phyloP scores from a whole-genome alignment of 2,329 filamentous ascomycete species.

The Aureobasidium namibiae region DNA sequence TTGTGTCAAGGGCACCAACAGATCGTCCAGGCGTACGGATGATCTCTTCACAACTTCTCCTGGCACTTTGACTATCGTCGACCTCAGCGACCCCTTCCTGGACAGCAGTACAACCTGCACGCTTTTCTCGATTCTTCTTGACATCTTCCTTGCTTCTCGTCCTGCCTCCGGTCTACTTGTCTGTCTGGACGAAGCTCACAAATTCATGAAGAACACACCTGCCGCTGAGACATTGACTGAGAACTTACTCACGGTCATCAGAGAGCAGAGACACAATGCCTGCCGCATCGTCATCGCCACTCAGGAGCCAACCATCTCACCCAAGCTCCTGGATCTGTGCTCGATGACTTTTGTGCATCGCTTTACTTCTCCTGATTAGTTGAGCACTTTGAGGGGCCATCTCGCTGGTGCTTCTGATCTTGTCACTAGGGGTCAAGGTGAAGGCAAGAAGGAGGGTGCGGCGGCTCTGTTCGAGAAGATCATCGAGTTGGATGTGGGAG shows the following conservation, averaged over 20 bases:
- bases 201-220: constrained; percentile 55
- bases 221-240: constrained; percentile 54
- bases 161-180: constrained; percentile 47
- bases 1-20: constrained; percentile 7
- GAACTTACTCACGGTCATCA: constrained; percentile 53
- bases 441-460: neutral
- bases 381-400: constrained; percentile 36
- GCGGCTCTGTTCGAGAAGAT: constrained; percentile 23
- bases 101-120: constrained; percentile 58
- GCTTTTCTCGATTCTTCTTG: constrained; percentile 64
- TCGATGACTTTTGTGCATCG: constrained; percentile 64
- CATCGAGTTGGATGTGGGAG: constrained; percentile 22
- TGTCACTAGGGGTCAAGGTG: neutral
- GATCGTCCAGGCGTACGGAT: neutral
- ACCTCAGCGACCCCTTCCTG: constrained; percentile 65
- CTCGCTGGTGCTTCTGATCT: constrained; percentile 37
- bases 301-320: constrained; percentile 66
- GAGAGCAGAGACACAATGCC: constrained; percentile 62
- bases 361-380: constrained; percentile 61
- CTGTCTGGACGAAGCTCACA: constrained; percentile 71
- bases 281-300: constrained; percentile 63
- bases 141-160: constrained; percentile 51
- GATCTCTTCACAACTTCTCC: constrained; percentile 27
- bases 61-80: constrained; percentile 56
- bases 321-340: constrained; percentile 61